Base-by-base conservation (phyloP, 495 filamentous ascomycete genomes). In the Patellaria atrata region DNA sequence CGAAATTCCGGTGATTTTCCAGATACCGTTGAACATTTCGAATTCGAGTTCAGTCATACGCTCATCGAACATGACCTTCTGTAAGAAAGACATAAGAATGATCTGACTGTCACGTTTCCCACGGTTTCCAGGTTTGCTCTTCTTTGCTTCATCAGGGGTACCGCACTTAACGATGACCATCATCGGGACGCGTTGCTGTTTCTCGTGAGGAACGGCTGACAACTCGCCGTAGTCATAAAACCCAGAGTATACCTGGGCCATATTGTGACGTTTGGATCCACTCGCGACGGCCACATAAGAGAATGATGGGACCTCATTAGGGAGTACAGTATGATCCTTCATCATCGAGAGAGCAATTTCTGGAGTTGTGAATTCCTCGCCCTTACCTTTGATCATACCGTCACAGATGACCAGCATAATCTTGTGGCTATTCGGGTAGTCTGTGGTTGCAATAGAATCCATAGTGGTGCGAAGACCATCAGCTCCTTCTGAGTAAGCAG, bases 41-140 rank as follows among this genome's bases (percentile, higher is more conserved):
- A 85, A 99, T 53, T 99, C 91, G n/a, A 99, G 72, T 53, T 99
- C 86, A 3, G 91, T 96, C 91, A 99, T 99, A 23, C 91, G 80
- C 57, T 99, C 91, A 54, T 99, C 91, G 53, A 99, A 99, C 91
- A 99, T 99, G 43, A 99, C 89, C 60, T 99, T 99, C 56, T 99
- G 91, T 47, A 99, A 62, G 69, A 99, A 99, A 13, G 84, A 92
- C 91, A 99, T 99, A 30, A 99, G 60, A 47, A 99, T 87, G 52
- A 99, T 94, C 58, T 99, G 91, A 60, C 80, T 86, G 67, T 99
- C 91, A 54, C 91, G 78, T 63, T 99, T 99, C 49, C 91, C 91
- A 47, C 91, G 73, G 55, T 99, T 99, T 39, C 91, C 91, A 2
- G 91, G 83, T 57, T 96, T 99, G 22, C 77, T 61, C 41, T 76